Conservation (phyloP, 2,329 filamentous ascomycete species). For the Fusarium succisae region DNA sequence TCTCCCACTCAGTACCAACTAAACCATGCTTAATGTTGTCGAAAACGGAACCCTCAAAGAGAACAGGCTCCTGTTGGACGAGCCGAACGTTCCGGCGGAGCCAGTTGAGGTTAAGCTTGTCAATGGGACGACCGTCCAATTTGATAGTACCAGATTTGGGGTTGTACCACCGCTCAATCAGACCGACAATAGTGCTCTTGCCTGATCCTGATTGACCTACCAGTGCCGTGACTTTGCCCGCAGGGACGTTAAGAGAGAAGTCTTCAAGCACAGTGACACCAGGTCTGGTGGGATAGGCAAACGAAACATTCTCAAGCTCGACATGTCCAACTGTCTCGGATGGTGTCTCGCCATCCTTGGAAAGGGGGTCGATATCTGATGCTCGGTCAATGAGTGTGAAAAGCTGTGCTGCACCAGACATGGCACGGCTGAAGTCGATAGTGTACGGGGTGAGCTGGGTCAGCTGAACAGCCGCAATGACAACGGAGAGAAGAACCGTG, state of each 20-base stretch:
- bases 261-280: constrained; percentile 53
- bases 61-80: constrained; percentile 55
- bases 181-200: constrained; percentile 52
- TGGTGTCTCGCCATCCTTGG: constrained; percentile 45
- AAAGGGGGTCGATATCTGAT: constrained; percentile 51
- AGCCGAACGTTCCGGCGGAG: constrained; percentile 51
- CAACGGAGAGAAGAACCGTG: constrained; percentile 52
- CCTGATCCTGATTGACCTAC: constrained; percentile 52
- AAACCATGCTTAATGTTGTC: constrained; percentile 65
- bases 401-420: constrained; percentile 48
- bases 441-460: constrained; percentile 50
- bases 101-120: constrained; percentile 51
- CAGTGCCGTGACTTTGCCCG: constrained; percentile 56
- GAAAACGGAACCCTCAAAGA: constrained; percentile 60
- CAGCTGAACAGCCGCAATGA: constrained; percentile 50
- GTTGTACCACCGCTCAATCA: constrained; percentile 54
- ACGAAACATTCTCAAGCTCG: constrained; percentile 53
- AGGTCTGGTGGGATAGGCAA: constrained; percentile 57
- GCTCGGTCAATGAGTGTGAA: constrained; percentile 51
- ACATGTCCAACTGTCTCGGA: constrained; percentile 46
- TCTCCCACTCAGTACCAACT: constrained; percentile 51
- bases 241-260: constrained; percentile 54
- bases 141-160: constrained; percentile 47
- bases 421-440: constrained; percentile 52
- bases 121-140: constrained; percentile 48